A percentile compares a stretch with the other conserved stretches of the same genome.
These are phyloP conservation scores for Ascochyta viciae-villosae DNA, from an alignment of 2,329 filamentous ascomycete genomes.

Conservation along the genomic window DNA sequence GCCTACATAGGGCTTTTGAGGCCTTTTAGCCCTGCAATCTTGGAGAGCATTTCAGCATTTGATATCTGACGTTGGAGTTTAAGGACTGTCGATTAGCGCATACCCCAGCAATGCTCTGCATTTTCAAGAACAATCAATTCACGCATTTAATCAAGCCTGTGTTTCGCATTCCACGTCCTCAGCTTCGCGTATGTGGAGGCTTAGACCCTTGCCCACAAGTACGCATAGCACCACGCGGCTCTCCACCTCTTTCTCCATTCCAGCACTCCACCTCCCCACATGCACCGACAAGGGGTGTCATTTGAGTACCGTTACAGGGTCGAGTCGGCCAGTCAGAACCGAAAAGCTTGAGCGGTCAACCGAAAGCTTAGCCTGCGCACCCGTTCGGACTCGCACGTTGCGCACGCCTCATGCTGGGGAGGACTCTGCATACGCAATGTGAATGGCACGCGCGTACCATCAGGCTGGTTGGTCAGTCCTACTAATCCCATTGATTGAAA, in stretches of 20 bases:
- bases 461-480: too few relatives aligned
- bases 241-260: background rate
- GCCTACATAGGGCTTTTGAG: background rate
- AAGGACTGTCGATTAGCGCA: slow-evolving; percentile 2
- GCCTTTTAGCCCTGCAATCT: background rate
- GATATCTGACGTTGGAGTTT: background rate
- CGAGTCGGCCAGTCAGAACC: too few relatives aligned
- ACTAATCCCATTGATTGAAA: too few relatives aligned
- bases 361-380: background rate
- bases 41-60: background rate
- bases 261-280: background rate
- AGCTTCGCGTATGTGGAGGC: background rate
- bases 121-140: background rate
- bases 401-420: too few relatives aligned
- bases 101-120: background rate
- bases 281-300: background rate
- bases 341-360: background rate
- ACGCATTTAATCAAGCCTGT: background rate
- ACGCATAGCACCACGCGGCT: background rate
- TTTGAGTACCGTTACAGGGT: too few relatives aligned
- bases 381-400: background rate
- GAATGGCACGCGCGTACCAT: too few relatives aligned
- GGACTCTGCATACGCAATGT: too few relatives aligned
- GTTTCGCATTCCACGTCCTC: background rate
- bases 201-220: background rate